These are phyloP conservation scores for Skeletonema costatum DNA, from an alignment of 108 stramenopile species.

Conservation along the genomic window DNA sequence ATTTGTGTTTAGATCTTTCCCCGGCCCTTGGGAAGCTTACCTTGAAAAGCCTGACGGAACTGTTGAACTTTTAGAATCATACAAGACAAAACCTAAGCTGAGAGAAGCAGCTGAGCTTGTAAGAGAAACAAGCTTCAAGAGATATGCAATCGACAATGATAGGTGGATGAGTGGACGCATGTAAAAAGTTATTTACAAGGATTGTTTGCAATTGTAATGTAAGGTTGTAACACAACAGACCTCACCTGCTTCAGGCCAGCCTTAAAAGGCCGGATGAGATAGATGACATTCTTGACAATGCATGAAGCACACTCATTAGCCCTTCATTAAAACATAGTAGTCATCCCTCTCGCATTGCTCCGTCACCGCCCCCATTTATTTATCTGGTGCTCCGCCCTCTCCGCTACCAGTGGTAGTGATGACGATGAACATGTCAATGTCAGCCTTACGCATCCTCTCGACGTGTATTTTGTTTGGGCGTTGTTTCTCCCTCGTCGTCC, in stretches of 20 bases:
- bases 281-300: too few relatives aligned
- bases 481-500: neutral
- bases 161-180: slow-evolving; percentile 76
- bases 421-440: too few relatives aligned
- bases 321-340: too few relatives aligned
- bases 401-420: too few relatives aligned
- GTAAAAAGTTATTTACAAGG: slow-evolving; percentile 5
- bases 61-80: slow-evolving; percentile 76
- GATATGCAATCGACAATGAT: slow-evolving; percentile 89
- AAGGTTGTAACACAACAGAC: too few relatives aligned
- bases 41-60: slow-evolving; percentile 86
- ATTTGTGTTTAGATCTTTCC: slow-evolving; percentile 80
- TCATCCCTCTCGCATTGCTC: too few relatives aligned
- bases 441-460: neutral
- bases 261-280: too few relatives aligned
- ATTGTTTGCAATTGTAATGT: too few relatives aligned
- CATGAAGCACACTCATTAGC: too few relatives aligned
- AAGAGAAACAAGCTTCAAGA: slow-evolving; percentile 82
- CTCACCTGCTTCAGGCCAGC: too few relatives aligned
- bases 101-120: slow-evolving; percentile 78
- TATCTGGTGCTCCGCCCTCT: too few relatives aligned
- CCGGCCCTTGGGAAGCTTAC: slow-evolving; percentile 88
- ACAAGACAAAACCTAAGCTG: slow-evolving; percentile 75
- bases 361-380: too few relatives aligned
- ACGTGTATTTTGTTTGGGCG: neutral